These are phyloP conservation scores for Xylaria sp. DNA, from an alignment of 2,329 filamentous ascomycete genomes.

Conservation along the genomic window DNA sequence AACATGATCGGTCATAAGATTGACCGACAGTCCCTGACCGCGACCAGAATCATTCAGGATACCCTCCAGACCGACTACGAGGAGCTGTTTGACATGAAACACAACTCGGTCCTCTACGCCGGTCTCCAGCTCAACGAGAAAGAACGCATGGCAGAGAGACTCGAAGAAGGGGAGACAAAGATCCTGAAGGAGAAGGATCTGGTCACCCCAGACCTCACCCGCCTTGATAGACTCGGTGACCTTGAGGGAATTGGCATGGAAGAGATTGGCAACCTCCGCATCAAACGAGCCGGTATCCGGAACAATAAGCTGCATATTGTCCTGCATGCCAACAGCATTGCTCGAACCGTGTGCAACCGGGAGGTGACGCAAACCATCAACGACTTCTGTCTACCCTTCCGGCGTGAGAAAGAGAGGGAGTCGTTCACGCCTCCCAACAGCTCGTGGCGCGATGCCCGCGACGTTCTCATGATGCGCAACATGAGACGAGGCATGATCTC, in stretches of 20 bases:
- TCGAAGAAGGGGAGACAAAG: constrained; percentile 54
- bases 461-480: constrained; percentile 51
- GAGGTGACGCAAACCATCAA: constrained; percentile 56
- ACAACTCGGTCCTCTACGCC: constrained; percentile 56
- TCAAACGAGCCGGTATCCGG: constrained; percentile 56
- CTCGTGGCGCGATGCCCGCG: constrained; percentile 56
- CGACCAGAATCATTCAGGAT: constrained; percentile 53
- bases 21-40: constrained; percentile 51
- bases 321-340: constrained; percentile 51
- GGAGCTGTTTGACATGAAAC: constrained; percentile 60
- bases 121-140: constrained; percentile 56
- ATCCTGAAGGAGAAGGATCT: constrained; percentile 57
- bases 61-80: constrained; percentile 60
- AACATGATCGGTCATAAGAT: constrained; percentile 56
- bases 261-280: constrained; percentile 50
- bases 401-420: constrained; percentile 45
- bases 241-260: constrained; percentile 56
- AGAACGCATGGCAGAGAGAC: constrained; percentile 52
- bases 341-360: constrained; percentile 53
- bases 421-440: constrained; percentile 55
- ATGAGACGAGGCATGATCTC: constrained; percentile 49
- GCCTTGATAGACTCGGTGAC: constrained; percentile 52
- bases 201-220: constrained; percentile 56
- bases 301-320: constrained; percentile 59
- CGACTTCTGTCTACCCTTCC: constrained; percentile 55